Conservation (phyloP, 2,329 filamentous ascomycete genomes). For the Dactylellina leptospora region DNA sequence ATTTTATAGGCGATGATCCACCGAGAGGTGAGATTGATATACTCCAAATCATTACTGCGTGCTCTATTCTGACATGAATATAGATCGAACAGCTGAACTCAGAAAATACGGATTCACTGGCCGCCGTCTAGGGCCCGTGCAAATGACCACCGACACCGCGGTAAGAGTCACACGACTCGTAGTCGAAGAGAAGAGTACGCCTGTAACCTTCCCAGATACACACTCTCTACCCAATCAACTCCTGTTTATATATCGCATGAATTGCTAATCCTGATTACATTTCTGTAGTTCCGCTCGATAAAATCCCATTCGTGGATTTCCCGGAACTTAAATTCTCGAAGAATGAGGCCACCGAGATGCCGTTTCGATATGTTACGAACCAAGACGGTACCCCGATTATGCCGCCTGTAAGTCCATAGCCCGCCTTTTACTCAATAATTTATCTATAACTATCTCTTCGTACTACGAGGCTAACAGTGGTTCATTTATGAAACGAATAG, state of each 20-base stretch:
- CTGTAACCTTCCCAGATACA: neutral
- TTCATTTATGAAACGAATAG: conserved; percentile 62
- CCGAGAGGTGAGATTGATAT: conserved; percentile 74
- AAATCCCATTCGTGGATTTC: conserved; percentile 84
- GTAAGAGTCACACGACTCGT: conserved; percentile 92
- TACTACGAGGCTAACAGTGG: neutral
- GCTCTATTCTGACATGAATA: conserved; percentile 26
- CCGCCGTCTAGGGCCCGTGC: conserved; percentile 84
- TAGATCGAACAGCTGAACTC: conserved; percentile 94
- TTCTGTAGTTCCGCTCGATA: conserved; percentile 74
- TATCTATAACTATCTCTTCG: neutral
- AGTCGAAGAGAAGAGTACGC: conserved; percentile 79
- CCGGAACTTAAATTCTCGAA: conserved; percentile 90
- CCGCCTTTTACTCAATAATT: no score
- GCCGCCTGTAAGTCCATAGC: conserved; percentile 74
- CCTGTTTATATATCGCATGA: neutral
- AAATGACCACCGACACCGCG: conserved; percentile 99
- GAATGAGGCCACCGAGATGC: conserved; percentile 96
- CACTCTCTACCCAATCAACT: neutral
- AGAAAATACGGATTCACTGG: conserved; percentile 91
- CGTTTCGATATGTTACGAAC: conserved; percentile 87
- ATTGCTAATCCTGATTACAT: neutral
- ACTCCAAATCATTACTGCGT: neutral
- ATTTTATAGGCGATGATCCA: conserved; percentile 80
- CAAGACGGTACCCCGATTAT: conserved; percentile 82